Evolutionary conservation across 441 rosid species (phyloP).

Genomic region (Theobroma grandiflorum): DNA sequence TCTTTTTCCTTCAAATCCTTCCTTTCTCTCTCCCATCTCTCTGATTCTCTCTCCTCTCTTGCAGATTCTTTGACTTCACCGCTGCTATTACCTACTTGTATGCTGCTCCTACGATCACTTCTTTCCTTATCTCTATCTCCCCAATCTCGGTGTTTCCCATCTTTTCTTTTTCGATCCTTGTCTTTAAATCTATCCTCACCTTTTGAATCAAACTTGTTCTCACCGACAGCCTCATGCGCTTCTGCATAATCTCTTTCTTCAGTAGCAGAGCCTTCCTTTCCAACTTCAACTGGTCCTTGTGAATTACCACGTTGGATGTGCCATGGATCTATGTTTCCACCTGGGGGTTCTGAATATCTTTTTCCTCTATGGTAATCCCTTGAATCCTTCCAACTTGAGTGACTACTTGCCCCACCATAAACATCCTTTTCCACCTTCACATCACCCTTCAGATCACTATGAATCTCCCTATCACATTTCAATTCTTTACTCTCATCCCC

Average conservation of each 20-base stretch:
- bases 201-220: conserved; percentile 82
- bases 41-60: conserved; percentile 86
- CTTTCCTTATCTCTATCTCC: conserved; percentile 94
- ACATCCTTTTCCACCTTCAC: conserved; percentile 74
- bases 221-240: conserved; percentile 81
- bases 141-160: conserved; percentile 84
- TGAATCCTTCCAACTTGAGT: conserved; percentile 84
- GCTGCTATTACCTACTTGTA: conserved; percentile 60
- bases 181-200: conserved; percentile 89
- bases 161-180: conserved; percentile 92
- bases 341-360: conserved; percentile 69
- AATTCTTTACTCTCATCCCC: conserved; percentile 70
- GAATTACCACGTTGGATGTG: conserved; percentile 57
- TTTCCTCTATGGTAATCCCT: conserved; percentile 88
- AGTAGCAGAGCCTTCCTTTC: conserved; percentile 63
- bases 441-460: conserved; percentile 66
- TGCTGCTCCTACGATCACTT: conserved; percentile 70
- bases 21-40: conserved; percentile 92
- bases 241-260: conserved; percentile 74
- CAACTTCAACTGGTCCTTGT: conserved; percentile 63
- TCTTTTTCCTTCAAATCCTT: conserved; percentile 87
- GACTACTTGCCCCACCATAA: conserved; percentile 54
- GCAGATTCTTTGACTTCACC: conserved; percentile 70
- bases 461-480: conserved; percentile 60
- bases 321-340: conserved; percentile 73